phyloP scores from a whole-genome alignment of 208 protist species.

The Trypanosoma avium region DNA sequence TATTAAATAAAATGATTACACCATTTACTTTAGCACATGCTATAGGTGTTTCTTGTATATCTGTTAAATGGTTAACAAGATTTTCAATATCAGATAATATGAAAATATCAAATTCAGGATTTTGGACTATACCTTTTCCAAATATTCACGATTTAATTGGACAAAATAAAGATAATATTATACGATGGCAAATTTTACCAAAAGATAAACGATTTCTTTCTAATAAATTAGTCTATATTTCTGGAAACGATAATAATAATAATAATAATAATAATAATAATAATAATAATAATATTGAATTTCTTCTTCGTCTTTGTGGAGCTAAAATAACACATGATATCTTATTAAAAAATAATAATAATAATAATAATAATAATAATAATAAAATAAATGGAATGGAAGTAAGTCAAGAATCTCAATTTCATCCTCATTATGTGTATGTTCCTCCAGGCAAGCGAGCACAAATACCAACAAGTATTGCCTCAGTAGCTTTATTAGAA shows the following conservation, averaged over 20 bases:
- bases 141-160: constrained; percentile 4
- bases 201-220: constrained; percentile 17
- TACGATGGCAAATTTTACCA: constrained; percentile 10
- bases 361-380: too few relatives aligned
- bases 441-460: constrained; percentile 23
- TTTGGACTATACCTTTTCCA: not conserved
- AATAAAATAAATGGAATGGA: too few relatives aligned
- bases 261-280: too few relatives aligned
- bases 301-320: constrained; percentile 20
- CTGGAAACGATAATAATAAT: too few relatives aligned
- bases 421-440: constrained; percentile 34
- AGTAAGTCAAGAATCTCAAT: too few relatives aligned
- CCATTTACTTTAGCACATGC: constrained; percentile 44
- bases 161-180: not conserved
- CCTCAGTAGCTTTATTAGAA: constrained; percentile 37
- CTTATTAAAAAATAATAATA: not conserved
- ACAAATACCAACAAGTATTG: constrained; percentile 17
- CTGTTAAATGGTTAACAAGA: constrained; percentile 37
- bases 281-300: constrained; percentile 4
- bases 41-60: constrained; percentile 45
- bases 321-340: constrained; percentile 2
- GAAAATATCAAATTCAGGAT: not conserved
- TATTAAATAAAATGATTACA: too few relatives aligned
- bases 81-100: too few relatives aligned
- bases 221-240: constrained; percentile 21